A percentile compares a stretch with the other conserved stretches of the same genome.
Evolutionary conservation across 495 filamentous ascomycete species (phyloP).

Genomic region (Tuber calosporum): DNA sequence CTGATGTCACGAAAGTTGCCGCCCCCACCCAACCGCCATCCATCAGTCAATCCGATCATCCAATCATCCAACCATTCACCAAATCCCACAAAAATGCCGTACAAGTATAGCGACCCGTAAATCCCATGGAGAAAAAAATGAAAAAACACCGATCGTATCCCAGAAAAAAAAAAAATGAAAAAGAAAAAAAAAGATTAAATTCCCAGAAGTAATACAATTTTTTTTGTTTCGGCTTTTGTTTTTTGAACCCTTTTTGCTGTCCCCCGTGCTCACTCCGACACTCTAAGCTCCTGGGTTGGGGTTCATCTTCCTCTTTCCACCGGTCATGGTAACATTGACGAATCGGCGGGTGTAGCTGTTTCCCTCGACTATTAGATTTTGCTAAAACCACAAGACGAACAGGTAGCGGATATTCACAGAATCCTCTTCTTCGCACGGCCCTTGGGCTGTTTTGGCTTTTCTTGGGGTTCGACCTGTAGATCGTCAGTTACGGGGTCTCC

Average conservation of each 20-base stretch:
- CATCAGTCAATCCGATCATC: neutral
- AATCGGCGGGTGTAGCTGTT: constrained; percentile 99
- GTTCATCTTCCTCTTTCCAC: constrained; percentile 97
- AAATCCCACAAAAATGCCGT: neutral
- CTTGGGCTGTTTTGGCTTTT: constrained; percentile 93
- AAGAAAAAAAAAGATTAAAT: constrained; percentile 15
- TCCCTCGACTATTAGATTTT: neutral
- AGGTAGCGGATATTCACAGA: constrained; percentile 39
- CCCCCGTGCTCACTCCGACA: neutral
- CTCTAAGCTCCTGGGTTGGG: constrained; percentile 53
- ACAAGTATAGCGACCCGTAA: neutral
- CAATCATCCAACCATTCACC: neutral
- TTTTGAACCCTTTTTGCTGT: constrained; percentile 18
- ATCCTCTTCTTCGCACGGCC: constrained; percentile 98
- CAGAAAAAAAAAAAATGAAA: neutral
- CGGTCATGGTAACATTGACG: constrained; percentile 98
- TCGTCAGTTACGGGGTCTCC: constrained; percentile 22
- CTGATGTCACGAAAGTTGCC: neutral
- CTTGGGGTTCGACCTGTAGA: constrained; percentile 71
- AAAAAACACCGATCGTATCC: neutral
- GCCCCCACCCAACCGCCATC: neutral
- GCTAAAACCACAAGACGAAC: neutral
- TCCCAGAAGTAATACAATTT: constrained; percentile 5
- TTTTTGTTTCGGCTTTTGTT: constrained; percentile 21
- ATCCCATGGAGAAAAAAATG: neutral